phyloP scores from a whole-genome alignment of 768 basidiomycete genomes.

The Trametes gibbosa region DNA sequence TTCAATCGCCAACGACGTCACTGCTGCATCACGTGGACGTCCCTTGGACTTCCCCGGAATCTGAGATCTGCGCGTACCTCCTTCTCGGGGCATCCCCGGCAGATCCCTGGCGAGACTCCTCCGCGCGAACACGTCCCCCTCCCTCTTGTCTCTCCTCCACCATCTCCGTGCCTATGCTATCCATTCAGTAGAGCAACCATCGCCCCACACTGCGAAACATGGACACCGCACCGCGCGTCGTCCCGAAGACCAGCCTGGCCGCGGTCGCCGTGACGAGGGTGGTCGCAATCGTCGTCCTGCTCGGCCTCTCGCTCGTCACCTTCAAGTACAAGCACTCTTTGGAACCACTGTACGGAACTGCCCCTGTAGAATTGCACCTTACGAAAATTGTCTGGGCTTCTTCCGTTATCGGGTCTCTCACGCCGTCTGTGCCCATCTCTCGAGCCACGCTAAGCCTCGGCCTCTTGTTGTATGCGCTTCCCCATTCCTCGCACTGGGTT shows the following conservation, averaged over 20 bases:
- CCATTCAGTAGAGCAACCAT: neutral
- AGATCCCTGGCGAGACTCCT: neutral
- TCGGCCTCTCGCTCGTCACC: slow-evolving; percentile 51
- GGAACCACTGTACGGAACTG: slow-evolving; percentile 66
- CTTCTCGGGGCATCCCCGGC: slow-evolving; percentile 11
- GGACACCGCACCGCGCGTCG: neutral
- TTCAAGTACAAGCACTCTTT: slow-evolving; percentile 63
- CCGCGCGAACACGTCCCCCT: neutral
- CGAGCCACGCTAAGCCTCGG: slow-evolving; percentile 38
- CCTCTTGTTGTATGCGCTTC: slow-evolving; percentile 42
- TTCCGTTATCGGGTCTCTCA: slow-evolving; percentile 34
- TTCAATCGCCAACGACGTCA: slow-evolving; percentile 11
- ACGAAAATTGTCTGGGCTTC: slow-evolving; percentile 35
- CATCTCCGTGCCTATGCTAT: slow-evolving; percentile 5
- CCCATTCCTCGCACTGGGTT: slow-evolving; percentile 67
- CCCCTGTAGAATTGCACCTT: slow-evolving; percentile 52
- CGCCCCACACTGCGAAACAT: neutral
- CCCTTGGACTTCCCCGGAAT: slow-evolving; percentile 12
- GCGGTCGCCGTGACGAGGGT: slow-evolving; percentile 19
- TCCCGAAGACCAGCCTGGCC: slow-evolving; percentile 7
- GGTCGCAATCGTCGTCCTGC: slow-evolving; percentile 22
- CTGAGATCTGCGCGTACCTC: neutral
- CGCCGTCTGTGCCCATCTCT: slow-evolving; percentile 31
- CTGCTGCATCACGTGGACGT: slow-evolving; percentile 11
- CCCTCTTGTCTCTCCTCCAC: neutral